Conservation (phyloP, 2,329 filamentous ascomycete species). For the Zalaria obscura region DNA sequence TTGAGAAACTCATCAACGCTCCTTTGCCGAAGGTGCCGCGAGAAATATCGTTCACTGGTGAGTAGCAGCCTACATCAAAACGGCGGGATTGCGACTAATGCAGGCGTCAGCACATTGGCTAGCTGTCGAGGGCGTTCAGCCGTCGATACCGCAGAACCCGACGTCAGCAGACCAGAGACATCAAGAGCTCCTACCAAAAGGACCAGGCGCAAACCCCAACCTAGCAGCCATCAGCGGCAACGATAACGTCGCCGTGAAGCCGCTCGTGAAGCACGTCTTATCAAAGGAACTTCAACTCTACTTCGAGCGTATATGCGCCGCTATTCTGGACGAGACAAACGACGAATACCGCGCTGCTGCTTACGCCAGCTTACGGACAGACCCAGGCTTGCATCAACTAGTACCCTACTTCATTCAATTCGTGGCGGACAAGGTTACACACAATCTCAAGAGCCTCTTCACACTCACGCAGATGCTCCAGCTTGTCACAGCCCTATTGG, state of each 20-base stretch:
- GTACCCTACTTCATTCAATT: conserved; percentile 95
- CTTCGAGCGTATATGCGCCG: conserved; percentile 87
- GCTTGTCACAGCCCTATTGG: conserved; percentile 68
- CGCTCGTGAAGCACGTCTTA: conserved; percentile 87
- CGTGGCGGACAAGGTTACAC: conserved; percentile 89
- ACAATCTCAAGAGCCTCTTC: conserved; percentile 81
- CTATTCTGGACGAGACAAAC: conserved; percentile 74
- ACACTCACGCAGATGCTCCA: conserved; percentile 86
- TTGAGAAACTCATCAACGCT: conserved; percentile 96
- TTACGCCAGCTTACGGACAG: conserved; percentile 69
- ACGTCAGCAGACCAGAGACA: conserved; percentile 59
- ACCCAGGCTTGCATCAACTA: conserved; percentile 87
- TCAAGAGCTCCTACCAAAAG: conserved; percentile 80
- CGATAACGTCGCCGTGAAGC: conserved; percentile 73
- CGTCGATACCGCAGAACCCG: conserved; percentile 91
- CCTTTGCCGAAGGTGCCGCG: conserved; percentile 87
- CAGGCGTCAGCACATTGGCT: conserved; percentile 73
- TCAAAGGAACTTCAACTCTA: conserved; percentile 94
- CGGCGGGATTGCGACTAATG: conserved; percentile 2
- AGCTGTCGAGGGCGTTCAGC: conserved; percentile 92
- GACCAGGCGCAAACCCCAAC: conserved; percentile 72
- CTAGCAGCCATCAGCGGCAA: conserved; percentile 71
- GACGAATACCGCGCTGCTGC: conserved; percentile 80
- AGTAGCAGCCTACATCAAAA: conserved; percentile 9
- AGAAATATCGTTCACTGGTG: conserved; percentile 84